Evolutionary conservation across 2,329 filamentous ascomycete genomes (phyloP).

Genomic region (Fusarium sp.): DNA sequence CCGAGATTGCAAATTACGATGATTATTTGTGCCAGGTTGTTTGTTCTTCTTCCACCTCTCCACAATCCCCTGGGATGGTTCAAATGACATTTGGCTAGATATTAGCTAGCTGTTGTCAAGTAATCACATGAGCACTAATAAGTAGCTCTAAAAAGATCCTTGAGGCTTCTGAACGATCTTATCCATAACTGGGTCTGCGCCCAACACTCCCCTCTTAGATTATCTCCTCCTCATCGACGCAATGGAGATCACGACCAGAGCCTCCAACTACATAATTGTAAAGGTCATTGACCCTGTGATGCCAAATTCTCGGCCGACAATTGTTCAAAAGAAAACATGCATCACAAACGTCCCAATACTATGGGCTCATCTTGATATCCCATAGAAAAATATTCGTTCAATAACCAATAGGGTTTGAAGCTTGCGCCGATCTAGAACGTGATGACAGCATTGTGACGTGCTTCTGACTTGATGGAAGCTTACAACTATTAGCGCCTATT

Average conservation of each 20-base stretch:
- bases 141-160: conserved; percentile 2
- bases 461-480: not conserved
- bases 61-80: not conserved
- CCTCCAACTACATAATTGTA: not conserved
- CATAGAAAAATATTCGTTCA: not conserved
- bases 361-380: not conserved
- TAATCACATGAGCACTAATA: not conserved
- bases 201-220: conserved; percentile 20
- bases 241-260: not conserved
- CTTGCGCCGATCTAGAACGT: conserved; percentile 6
- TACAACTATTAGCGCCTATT: not conserved
- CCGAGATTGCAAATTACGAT: too few species aligned
- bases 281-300: not conserved
- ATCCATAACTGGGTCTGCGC: conserved; percentile 1
- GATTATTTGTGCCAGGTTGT: too few species aligned
- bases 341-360: not conserved
- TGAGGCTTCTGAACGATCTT: conserved; percentile 18
- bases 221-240: conserved; percentile 10
- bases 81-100: not conserved
- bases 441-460: conserved; percentile 15
- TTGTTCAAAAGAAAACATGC: not conserved
- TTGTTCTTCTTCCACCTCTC: too few species aligned
- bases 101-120: conserved; percentile 1
- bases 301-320: not conserved
- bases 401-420: conserved; percentile 4